phyloP scores from a whole-genome alignment of 306 rosid genomes.

The Lathyrus sativus region DNA sequence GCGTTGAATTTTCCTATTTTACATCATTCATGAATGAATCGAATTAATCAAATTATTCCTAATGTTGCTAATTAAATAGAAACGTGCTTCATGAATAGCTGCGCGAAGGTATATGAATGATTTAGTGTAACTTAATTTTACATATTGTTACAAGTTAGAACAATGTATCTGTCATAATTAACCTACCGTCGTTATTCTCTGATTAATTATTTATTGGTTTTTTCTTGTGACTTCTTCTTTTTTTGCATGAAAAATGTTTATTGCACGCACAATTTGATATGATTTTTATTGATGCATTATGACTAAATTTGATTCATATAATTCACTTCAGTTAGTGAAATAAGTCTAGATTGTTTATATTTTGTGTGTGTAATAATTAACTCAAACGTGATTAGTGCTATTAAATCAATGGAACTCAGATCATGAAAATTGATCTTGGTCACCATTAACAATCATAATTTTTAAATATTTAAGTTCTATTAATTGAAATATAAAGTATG shows the following conservation, averaged over 20 bases:
- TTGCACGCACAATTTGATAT: too few species aligned
- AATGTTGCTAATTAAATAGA: slow-evolving; percentile 29
- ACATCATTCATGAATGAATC: slow-evolving; percentile 7
- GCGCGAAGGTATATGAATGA: too few species aligned
- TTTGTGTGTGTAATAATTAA: neutral
- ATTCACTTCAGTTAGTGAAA: too few species aligned
- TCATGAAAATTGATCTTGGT: neutral
- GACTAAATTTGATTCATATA: too few species aligned
- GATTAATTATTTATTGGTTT: neutral
- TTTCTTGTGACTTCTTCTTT: too few species aligned
- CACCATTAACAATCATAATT: slow-evolving; percentile 1
- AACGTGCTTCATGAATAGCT: neutral
- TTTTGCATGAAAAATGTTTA: too few species aligned
- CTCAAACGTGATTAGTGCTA: neutral
- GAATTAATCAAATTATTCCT: neutral
- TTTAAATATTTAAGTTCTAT: too few species aligned
- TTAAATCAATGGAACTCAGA: neutral
- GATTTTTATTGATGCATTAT: too few species aligned
- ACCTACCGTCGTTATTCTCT: neutral
- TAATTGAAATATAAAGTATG: too few species aligned
- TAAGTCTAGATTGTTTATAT: too few species aligned
- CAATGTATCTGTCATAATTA: neutral
- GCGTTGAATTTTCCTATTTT: neutral
- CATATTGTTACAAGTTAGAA: neutral
- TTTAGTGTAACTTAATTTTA: too few species aligned